Base-by-base conservation (phyloP, 2,329 filamentous ascomycete species). In the Phialocephala subalpina region DNA sequence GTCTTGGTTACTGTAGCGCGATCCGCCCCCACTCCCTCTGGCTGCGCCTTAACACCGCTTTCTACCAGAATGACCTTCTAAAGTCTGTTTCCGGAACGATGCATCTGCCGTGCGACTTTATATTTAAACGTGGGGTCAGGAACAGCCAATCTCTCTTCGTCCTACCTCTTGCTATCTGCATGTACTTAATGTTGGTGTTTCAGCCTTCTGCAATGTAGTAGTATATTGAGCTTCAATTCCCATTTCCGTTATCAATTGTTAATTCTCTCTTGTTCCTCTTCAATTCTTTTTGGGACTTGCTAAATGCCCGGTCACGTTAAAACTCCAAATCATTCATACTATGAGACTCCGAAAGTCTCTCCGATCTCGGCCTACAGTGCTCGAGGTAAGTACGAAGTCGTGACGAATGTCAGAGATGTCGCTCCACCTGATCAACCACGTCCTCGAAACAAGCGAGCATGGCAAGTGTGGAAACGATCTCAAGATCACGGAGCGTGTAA, bases 121-220 rank as follows among this genome's bases (percentile, higher is more conserved):
- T 9, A 33, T 33, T 33, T 33, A 33, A 33, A 33, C 9, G 29
- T 33, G 4, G 29, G 29, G n/a, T n/a, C n/a, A n/a, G n/a, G n/a
- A n/a, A 5, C 29, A 33, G 29, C 29, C 29, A 9, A 33, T 33
- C 9, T 33, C 9, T 33, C 29, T 14, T 42, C 38, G 12, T 14
- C 38, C 38, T 42, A 3, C 18, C 38, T n/a, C 38, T 42, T n/a
- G 5, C 12, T n/a, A 42, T 42, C 25, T 36, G 57, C 57, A 27
- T 14, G 18, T 45, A 2, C 25, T 18, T 9, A 4, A 40, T 61
- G 63, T 65, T 65, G 58, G 63, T 60, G 58, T 61, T 63, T 63
- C 60, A 58, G n/a, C n/a, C 16, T 14, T 20, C 38, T 42, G 38
- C 38, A 12, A 42, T 42, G 4, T 16, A 42, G 4, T 16, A 42